Evolutionary conservation across 2,329 filamentous ascomycete species (phyloP), one percentile per base, ranked within the genome.

Genomic region (Fusarium aywerte): DNA sequence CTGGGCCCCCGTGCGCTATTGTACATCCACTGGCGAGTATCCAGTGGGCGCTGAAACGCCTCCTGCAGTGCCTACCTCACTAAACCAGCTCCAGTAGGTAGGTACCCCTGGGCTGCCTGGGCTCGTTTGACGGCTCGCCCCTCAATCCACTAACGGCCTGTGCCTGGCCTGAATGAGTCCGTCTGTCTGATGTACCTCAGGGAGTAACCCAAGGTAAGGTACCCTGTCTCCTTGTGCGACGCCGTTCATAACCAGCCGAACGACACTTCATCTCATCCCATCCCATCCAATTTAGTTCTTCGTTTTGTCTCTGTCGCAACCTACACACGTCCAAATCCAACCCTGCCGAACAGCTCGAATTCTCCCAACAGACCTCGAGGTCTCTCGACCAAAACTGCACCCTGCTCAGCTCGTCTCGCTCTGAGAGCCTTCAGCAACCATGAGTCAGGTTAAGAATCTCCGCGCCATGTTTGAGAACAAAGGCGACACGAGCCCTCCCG

Each of bases 381-480:
- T 70, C 65, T 59, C 48, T 54, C 57, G 62, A 59, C 67, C 66
- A 47, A 65, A 38, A 52, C 47, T 62, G 54, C 64, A 58, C 50
- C 51, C 63, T 74, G 72, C 71, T 72, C 74, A 61, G 39, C 40
- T 48, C 52, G 52, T 50, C 53, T 48, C 52, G 51, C 43, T 52
- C 53, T 32, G 48, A 58, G 62, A 60, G 43, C 57, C 63, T 64
- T 64, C 78, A 72, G 78, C 79, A 78, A 81, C 77, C 74, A 89
- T 88, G 86, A 89, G 88, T 75, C 88, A 86, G 74, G 90, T 92
- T 74, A 89, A 85, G 80, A 92, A 91, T 80, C 87, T 94, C 69
- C 85, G 90, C 73, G 91, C 91, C 75, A 92, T 92, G 85, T 93
- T 93, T 77, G 91, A 94, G 83, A 87, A 88, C 76, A 91, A 88